phyloP scores from a whole-genome alignment of 2,329 filamentous ascomycete species.

The Monosporascus ibericus region DNA sequence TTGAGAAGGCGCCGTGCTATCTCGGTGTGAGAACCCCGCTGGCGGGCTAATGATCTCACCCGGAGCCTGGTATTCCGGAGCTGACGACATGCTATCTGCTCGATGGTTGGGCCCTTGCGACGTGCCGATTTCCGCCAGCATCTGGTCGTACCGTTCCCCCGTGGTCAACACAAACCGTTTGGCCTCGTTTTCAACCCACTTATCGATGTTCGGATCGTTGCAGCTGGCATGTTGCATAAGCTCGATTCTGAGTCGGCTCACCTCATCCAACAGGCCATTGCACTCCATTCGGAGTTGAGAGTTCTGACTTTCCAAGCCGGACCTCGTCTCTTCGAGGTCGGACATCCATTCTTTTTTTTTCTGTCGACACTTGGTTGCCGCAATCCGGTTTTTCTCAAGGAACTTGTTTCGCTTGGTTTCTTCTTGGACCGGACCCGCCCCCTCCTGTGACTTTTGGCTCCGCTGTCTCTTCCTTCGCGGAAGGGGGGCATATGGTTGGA shows the following conservation, averaged over 20 bases:
- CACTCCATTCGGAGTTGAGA: conserved; percentile 36
- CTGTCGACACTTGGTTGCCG: conserved; percentile 68
- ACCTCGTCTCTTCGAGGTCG: conserved; percentile 41
- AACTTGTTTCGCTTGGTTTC: conserved; percentile 47
- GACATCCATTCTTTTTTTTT: conserved; percentile 54
- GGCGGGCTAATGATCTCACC: conserved; percentile 9
- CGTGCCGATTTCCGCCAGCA: conserved; percentile 15
- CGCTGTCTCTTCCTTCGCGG: conserved; percentile 19
- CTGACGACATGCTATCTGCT: conserved; percentile 10
- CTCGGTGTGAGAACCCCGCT: conserved; percentile 4
- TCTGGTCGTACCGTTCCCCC: conserved; percentile 24
- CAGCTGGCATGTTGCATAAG: conserved; percentile 48
- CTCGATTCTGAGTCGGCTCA: conserved; percentile 41
- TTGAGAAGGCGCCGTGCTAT: conserved; percentile 9
- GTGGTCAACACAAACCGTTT: conserved; percentile 37
- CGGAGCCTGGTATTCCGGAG: conserved; percentile 9
- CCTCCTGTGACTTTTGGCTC: conserved; percentile 16
- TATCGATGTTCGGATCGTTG: conserved; percentile 46
- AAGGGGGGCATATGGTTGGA: neutral
- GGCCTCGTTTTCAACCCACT: conserved; percentile 48
- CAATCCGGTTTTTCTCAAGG: conserved; percentile 64
- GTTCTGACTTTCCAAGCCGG: conserved; percentile 38
- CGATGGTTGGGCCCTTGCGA: neutral
- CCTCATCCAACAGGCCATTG: conserved; percentile 35
- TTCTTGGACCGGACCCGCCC: conserved; percentile 20